Evolutionary conservation across 352 stramenopile species (phyloP).

Genomic region (Globisporangium cylindrosporum): DNA sequence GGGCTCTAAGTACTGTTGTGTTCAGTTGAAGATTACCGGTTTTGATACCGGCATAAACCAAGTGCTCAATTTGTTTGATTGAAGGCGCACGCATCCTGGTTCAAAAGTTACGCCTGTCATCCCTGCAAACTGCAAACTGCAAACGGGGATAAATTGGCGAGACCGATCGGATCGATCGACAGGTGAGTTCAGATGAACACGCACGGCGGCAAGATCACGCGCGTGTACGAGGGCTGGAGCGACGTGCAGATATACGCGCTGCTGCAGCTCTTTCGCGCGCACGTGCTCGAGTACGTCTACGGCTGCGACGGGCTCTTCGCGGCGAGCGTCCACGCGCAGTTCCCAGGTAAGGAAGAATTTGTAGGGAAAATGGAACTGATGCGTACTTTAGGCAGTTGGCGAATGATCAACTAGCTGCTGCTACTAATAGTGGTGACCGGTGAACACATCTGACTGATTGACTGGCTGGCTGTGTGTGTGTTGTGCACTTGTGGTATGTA

Average conservation of each 20-base stretch:
- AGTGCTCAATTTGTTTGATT: not conserved
- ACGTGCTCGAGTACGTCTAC: conserved; percentile 67
- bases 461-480: not conserved
- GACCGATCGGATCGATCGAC: too few species aligned
- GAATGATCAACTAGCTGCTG: conserved; percentile 6
- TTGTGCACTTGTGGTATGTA: conserved; percentile 12
- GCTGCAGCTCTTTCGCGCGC: conserved; percentile 45
- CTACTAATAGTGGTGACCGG: not conserved
- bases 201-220: conserved; percentile 24
- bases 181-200: not conserved
- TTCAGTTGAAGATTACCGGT: not conserved
- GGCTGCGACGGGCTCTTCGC: conserved; percentile 41
- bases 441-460: not conserved
- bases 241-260: conserved; percentile 51
- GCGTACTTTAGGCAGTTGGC: conserved; percentile 3
- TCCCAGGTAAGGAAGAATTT: conserved; percentile 30
- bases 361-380: not conserved
- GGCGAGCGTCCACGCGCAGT: conserved; percentile 29
- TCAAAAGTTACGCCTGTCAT: not conserved
- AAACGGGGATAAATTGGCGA: not conserved
- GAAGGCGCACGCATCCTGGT: not conserved
- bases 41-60: not conserved
- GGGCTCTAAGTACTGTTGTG: too few species aligned
- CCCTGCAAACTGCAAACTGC: not conserved
- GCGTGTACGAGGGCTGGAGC: conserved; percentile 39